A percentile compares a stretch with the other conserved stretches of the same genome.
phyloP scores from a whole-genome alignment of 2,329 filamentous ascomycete genomes.

The Phaeosphaeriaceae sp. region DNA sequence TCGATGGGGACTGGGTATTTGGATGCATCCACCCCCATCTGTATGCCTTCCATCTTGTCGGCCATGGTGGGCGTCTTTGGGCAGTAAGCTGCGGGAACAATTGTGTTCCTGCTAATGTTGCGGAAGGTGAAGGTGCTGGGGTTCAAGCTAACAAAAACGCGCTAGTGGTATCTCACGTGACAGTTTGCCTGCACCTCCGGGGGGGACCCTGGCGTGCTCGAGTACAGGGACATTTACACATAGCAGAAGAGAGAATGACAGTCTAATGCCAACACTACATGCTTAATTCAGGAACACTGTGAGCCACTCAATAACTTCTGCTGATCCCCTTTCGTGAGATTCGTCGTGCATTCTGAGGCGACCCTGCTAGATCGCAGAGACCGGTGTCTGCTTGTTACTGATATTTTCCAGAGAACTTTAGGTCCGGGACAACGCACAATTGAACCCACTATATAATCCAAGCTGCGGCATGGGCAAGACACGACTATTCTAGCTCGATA shows the following conservation, averaged over 20 bases:
- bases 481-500: not conserved
- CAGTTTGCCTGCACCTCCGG: not conserved
- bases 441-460: not conserved
- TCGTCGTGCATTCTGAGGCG: too few relatives aligned
- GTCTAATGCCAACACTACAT: too few relatives aligned
- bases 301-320: too few relatives aligned
- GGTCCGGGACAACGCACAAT: not conserved
- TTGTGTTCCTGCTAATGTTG: slow-evolving; percentile 2
- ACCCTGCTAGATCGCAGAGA: too few relatives aligned
- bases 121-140: slow-evolving; percentile 3
- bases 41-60: slow-evolving; percentile 47
- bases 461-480: not conserved
- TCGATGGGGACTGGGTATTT: slow-evolving; percentile 45
- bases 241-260: not conserved
- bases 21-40: slow-evolving; percentile 26
- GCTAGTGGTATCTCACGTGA: slow-evolving; percentile 14
- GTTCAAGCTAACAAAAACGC: slow-evolving; percentile 19
- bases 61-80: slow-evolving; percentile 30
- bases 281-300: too few relatives aligned
- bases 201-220: not conserved
- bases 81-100: not conserved
- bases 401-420: not conserved
- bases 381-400: not conserved
- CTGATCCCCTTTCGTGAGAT: too few relatives aligned
- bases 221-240: not conserved